Evolutionary conservation across 345 rosid species (phyloP).

Genomic region (Brassica nigra): DNA sequence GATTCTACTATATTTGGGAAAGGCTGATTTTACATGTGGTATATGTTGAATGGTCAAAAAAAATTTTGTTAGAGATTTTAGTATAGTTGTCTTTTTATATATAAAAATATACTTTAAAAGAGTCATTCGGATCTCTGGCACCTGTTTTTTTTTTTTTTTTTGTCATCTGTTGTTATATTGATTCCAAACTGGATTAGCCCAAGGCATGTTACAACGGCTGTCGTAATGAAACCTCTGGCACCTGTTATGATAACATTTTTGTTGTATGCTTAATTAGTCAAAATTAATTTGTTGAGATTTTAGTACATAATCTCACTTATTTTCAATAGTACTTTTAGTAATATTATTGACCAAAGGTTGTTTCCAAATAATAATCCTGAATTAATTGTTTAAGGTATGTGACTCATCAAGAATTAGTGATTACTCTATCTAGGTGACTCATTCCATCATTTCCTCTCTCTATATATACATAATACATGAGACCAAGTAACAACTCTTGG

Average conservation of each 20-base stretch:
- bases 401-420: neutral
- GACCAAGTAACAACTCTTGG: slow-evolving; percentile 22
- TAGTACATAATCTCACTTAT: neutral
- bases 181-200: too few species aligned
- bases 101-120: too few species aligned
- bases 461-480: slow-evolving; percentile 26
- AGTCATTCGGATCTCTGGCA: neutral
- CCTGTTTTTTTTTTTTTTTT: too few species aligned
- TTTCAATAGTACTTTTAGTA: neutral
- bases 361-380: neutral
- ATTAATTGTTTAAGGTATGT: neutral
- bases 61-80: too few species aligned
- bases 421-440: neutral
- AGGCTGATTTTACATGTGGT: too few species aligned
- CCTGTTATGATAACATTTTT: neutral
- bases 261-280: neutral
- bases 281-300: neutral
- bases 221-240: neutral
- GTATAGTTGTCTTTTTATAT: too few species aligned
- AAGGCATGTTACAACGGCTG: too few species aligned
- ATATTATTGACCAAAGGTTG: neutral
- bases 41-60: too few species aligned
- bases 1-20: too few species aligned
- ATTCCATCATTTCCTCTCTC: neutral
- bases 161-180: too few species aligned